Conservation (phyloP, 305 asterid species). For the Ilex paraguariensis region DNA sequence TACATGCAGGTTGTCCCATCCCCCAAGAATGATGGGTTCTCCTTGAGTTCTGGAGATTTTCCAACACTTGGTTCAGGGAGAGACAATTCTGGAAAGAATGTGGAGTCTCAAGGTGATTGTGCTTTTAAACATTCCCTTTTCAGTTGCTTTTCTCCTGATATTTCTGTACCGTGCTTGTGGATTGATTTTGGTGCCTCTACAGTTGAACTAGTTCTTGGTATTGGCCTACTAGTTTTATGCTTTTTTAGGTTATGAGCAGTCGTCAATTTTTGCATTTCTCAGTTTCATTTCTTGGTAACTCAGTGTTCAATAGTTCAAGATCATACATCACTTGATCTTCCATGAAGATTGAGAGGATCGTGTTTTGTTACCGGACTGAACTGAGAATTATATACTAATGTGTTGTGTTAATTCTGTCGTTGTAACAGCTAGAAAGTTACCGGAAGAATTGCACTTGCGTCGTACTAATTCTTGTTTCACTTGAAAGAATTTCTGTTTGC, state of each 20-base stretch:
- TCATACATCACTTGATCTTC: too few relatives aligned
- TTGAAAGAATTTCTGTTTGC: too few relatives aligned
- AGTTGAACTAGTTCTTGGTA: too few relatives aligned
- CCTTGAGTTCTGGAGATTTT: slow-evolving; percentile 89
- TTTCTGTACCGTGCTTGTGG: background rate
- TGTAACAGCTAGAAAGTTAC: too few relatives aligned
- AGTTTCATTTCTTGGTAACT: too few relatives aligned
- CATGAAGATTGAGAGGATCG: too few relatives aligned
- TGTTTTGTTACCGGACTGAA: too few relatives aligned
- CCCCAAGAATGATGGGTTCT: slow-evolving; percentile 68
- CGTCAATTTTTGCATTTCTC: background rate
- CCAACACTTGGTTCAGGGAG: slow-evolving; percentile 85
- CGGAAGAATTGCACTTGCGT: too few relatives aligned
- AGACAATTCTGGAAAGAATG: slow-evolving; percentile 46
- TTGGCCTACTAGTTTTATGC: background rate
- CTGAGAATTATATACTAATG: too few relatives aligned
- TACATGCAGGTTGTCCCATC: slow-evolving; percentile 57
- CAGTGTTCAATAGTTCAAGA: too few relatives aligned
- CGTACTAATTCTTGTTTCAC: too few relatives aligned
- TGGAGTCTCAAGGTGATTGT: slow-evolving; percentile 61
- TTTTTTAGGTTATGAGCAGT: background rate
- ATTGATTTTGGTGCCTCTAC: background rate
- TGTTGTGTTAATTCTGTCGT: too few relatives aligned
- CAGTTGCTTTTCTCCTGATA: background rate
- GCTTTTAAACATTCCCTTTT: background rate